Percentiles rank a stretch among this genome's conserved stretches.
phyloP scores from a whole-genome alignment of 768 basidiomycete genomes.

The Lepiota brunneoincarnata region DNA sequence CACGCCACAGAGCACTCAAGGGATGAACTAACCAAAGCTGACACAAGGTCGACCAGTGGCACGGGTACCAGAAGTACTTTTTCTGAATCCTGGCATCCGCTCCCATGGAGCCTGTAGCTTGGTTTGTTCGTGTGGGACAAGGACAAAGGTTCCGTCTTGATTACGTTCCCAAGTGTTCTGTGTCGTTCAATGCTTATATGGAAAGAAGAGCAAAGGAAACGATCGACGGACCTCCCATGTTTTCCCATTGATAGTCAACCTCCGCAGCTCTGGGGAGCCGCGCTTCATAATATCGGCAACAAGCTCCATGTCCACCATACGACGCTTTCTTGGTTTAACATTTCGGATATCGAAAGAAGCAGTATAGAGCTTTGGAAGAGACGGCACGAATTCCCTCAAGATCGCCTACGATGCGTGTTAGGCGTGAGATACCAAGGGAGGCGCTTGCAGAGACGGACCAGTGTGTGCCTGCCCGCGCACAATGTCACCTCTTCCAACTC shows the following conservation, averaged over 20 bases:
- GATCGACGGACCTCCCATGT: constrained; percentile 29
- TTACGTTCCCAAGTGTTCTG: constrained; percentile 4
- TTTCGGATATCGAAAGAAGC: constrained; percentile 32
- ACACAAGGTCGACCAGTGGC: not conserved
- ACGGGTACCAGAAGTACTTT: not conserved
- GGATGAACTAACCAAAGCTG: not conserved
- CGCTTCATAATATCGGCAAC: constrained; percentile 22
- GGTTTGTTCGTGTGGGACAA: not conserved
- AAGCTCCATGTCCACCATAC: constrained; percentile 18
- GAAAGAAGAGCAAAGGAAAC: not conserved
- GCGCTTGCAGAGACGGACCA: constrained; percentile 26
- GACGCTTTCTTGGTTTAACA: constrained; percentile 20
- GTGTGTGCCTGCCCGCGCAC: constrained; percentile 24
- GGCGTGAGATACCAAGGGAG: not conserved
- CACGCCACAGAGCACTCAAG: too few relatives aligned
- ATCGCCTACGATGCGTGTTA: constrained; percentile 15
- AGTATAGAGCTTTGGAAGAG: constrained; percentile 27
- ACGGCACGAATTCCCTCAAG: constrained; percentile 21
- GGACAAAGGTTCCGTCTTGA: not conserved
- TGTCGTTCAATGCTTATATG: not conserved
- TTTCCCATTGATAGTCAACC: constrained; percentile 29
- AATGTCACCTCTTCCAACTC: constrained; percentile 34
- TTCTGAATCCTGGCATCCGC: not conserved
- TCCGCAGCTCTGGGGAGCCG: constrained; percentile 25
- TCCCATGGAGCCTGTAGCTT: not conserved